Evolutionary conservation across 345 rosid genomes (phyloP).

Genomic region (Euclidium syriacum): DNA sequence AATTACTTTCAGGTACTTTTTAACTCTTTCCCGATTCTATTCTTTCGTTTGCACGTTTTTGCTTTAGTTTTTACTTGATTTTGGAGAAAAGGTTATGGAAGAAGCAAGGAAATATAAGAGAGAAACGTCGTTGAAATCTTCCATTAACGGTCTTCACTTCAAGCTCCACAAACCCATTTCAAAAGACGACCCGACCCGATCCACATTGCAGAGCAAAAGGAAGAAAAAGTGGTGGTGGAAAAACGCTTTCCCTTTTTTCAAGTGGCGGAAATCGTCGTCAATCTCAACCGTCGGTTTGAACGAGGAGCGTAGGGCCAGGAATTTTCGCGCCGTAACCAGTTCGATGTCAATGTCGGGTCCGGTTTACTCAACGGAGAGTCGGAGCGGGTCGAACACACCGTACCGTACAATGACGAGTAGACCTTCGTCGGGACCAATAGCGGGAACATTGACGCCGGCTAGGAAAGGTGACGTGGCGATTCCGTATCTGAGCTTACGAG

Average conservation of each 20-base stretch:
- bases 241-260: slow-evolving; percentile 64
- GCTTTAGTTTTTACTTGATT: not conserved
- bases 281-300: slow-evolving; percentile 12
- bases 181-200: slow-evolving; percentile 52
- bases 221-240: slow-evolving; percentile 87
- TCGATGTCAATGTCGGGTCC: slow-evolving; percentile 60
- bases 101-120: slow-evolving; percentile 71
- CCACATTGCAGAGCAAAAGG: slow-evolving; percentile 33
- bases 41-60: too few species aligned
- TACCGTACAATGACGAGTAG: slow-evolving; percentile 38
- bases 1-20: slow-evolving; percentile 63
- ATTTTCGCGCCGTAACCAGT: slow-evolving; percentile 31
- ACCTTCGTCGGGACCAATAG: slow-evolving; percentile 65
- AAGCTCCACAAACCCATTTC: slow-evolving; percentile 88
- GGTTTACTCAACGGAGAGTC: slow-evolving; percentile 67
- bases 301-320: slow-evolving; percentile 32
- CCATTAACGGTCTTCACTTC: slow-evolving; percentile 56
- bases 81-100: slow-evolving; percentile 49
- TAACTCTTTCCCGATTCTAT: not conserved
- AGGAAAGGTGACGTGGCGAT: slow-evolving; percentile 41
- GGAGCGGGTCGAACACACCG: slow-evolving; percentile 62
- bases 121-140: slow-evolving; percentile 39
- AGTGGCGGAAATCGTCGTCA: slow-evolving; percentile 51
- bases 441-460: slow-evolving; percentile 51
- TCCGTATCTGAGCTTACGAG: slow-evolving; percentile 73